Percentiles rank a stretch among this genome's conserved stretches.
phyloP scores from a whole-genome alignment of 257 asterid genomes.

The Ilex aquifolium region DNA sequence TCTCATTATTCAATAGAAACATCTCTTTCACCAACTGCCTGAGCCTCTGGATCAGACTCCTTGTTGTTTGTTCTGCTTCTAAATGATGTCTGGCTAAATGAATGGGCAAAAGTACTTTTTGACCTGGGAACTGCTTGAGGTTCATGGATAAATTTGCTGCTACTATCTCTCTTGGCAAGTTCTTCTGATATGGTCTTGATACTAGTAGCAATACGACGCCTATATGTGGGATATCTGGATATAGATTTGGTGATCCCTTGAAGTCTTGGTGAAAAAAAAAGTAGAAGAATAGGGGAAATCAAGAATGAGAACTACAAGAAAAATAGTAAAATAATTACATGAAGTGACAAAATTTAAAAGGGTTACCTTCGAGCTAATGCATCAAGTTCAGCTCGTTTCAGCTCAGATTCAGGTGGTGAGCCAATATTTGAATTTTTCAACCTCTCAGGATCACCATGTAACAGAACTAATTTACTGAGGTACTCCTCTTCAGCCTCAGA shows the following conservation, averaged over 20 bases:
- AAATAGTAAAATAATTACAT: not conserved
- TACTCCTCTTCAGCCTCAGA: constrained; percentile 75
- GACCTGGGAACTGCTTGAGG: constrained; percentile 39
- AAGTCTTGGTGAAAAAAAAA: constrained; percentile 35
- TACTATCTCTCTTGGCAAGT: constrained; percentile 54
- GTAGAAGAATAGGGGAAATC: not conserved
- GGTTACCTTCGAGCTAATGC: constrained; percentile 86
- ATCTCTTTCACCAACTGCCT: constrained; percentile 33
- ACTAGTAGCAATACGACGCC: constrained; percentile 76
- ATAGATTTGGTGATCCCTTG: constrained; percentile 83
- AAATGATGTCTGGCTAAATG: constrained; percentile 60
- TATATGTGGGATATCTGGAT: constrained; percentile 81
- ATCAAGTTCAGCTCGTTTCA: constrained; percentile 73
- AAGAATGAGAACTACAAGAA: constrained; percentile 2
- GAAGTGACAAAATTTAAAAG: not conserved
- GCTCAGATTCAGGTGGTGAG: constrained; percentile 53
- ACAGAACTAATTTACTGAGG: constrained; percentile 59
- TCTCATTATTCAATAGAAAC: constrained; percentile 31
- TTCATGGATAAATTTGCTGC: constrained; percentile 12
- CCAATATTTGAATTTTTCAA: constrained; percentile 44
- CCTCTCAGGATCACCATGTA: constrained; percentile 53
- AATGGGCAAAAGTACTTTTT: constrained; percentile 51
- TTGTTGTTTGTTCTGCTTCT: constrained; percentile 29
- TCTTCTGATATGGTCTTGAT: constrained; percentile 49
- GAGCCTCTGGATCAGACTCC: constrained; percentile 39